phyloP scores from a whole-genome alignment of 2,329 filamentous ascomycete genomes.

The Exserohilum turcica region DNA sequence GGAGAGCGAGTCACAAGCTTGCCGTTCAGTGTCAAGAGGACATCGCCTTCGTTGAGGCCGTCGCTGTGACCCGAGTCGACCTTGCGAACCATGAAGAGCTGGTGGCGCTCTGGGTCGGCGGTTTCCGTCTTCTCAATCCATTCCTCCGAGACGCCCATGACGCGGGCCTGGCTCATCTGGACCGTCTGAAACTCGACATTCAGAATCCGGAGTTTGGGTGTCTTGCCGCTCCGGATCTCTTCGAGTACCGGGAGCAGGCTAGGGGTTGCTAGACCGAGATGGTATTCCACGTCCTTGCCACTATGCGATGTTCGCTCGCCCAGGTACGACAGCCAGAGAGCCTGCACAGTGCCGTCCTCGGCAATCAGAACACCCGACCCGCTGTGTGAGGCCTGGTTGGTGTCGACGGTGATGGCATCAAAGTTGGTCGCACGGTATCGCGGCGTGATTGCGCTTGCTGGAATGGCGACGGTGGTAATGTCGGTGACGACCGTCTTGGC shows the following conservation, averaged over 20 bases:
- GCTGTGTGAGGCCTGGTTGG: conserved; percentile 85
- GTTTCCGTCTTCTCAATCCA: conserved; percentile 91
- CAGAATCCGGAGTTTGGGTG: conserved; percentile 83
- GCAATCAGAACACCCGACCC: conserved; percentile 91
- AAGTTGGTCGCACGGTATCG: conserved; percentile 94
- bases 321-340: conserved; percentile 94
- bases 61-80: conserved; percentile 68
- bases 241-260: conserved; percentile 86
- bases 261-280: conserved; percentile 87
- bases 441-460: conserved; percentile 87
- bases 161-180: conserved; percentile 93
- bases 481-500: conserved; percentile 95
- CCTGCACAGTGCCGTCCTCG: conserved; percentile 89
- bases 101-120: conserved; percentile 89
- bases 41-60: conserved; percentile 84
- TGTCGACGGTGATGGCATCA: conserved; percentile 96
- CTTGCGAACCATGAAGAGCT: conserved; percentile 98
- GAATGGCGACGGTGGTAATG: conserved; percentile 95
- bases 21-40: conserved; percentile 87
- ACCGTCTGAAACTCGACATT: conserved; percentile 94
- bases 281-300: conserved; percentile 93
- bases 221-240: conserved; percentile 78
- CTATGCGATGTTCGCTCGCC: conserved; percentile 81
- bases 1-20: conserved; percentile 91
- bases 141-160: conserved; percentile 95